Base-by-base conservation (phyloP, 257 asterid genomes). In the Lithospermum erythrorhizon region DNA sequence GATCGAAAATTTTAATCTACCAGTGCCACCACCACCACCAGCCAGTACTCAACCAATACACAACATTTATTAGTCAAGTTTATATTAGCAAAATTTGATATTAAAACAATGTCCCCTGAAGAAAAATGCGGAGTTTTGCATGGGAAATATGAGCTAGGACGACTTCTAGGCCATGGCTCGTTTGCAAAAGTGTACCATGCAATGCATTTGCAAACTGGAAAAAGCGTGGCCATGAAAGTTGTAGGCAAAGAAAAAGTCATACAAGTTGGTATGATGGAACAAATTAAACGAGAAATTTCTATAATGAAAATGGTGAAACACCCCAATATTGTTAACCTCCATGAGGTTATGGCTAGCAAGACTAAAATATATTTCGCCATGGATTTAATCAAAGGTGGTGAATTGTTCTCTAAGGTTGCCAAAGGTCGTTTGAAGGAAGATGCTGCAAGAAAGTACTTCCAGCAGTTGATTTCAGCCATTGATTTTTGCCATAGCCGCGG, bases 321-420 rank as follows among this genome's bases (percentile, higher is more conserved):
- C 23, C 85, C 81, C 0, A 79, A 82, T 22, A 79, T 82, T 9
- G 88, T 82, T 0, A 73, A 82, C 51, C 76, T 82, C 21, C 74
- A 76, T 72, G 88, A 82, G 61, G 88, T 82, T 2, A 65, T 82
- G 88, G 85, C 88, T 0, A 82, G 83, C 45, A 82, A 82, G 35
- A 30, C 81, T 17, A 82, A 82, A 66, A 79, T 82, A 41, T 82
- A 76, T 65, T 72, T 82, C 37, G 83, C 76, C 48, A 72, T 82
- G 83, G 88, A 82, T 53, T 69, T 72, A 2, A 77, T 79, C 20
- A 73, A 73, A 8, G 88, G 88, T 7, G 88, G 88, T 1, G 88
- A 82, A 35, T 59, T 82, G 35, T 82, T 82, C 56, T 71, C 66
- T 2, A 76, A 75, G 24, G 70, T 82, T 10, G 35, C 88, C 0